Conservation (phyloP, 1,139 yeast species). For the Hyphopichia fennica region DNA sequence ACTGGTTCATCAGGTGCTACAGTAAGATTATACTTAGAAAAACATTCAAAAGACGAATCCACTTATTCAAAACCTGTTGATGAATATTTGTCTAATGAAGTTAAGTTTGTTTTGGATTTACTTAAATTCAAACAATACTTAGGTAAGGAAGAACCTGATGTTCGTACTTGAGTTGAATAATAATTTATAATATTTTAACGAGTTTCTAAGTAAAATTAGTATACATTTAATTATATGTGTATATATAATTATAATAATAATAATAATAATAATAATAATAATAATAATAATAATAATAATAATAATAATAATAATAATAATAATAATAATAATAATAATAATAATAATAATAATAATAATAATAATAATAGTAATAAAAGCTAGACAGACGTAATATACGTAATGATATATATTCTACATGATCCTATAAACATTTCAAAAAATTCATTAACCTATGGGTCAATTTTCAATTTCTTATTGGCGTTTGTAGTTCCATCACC, state of each 20-base stretch:
- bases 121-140: constrained; percentile 72
- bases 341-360: too few species aligned
- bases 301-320: too few species aligned
- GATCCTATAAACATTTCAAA: neutral
- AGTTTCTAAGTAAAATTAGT: too few species aligned
- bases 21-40: constrained; percentile 87
- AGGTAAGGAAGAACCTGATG: constrained; percentile 88
- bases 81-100: constrained; percentile 63
- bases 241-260: too few species aligned
- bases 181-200: too few species aligned
- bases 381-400: too few species aligned
- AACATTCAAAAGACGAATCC: constrained; percentile 63
- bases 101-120: constrained; percentile 62
- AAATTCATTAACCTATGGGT: constrained; percentile 1
- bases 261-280: too few species aligned
- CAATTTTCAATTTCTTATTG: constrained; percentile 12
- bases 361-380: too few species aligned
- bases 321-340: too few species aligned
- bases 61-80: constrained; percentile 60
- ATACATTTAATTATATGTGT: too few species aligned
- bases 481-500: constrained; percentile 12
- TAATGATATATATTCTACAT: too few species aligned
- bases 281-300: too few species aligned
- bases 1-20: constrained; percentile 99
- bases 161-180: constrained; percentile 56